Evolutionary conservation across 805 yeast species (phyloP).

Genomic region (Myxozyma monticola): DNA sequence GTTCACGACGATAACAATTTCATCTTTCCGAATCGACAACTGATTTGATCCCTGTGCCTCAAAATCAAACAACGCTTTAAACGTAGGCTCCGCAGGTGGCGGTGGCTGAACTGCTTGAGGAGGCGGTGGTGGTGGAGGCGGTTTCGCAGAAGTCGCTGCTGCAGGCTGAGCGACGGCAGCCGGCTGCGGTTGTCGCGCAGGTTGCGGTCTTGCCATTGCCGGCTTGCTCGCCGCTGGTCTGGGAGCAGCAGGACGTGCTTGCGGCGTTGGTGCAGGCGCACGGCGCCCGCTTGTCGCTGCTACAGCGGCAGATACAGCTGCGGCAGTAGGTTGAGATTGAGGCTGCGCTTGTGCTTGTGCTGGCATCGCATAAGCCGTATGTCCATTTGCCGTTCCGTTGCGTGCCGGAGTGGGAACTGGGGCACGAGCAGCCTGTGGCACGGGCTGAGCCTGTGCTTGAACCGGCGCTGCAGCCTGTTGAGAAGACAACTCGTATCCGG

Average conservation of each 20-base stretch:
- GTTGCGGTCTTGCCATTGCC: conserved; percentile 19
- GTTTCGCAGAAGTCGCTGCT: conserved; percentile 13
- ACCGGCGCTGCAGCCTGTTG: conserved; percentile 23
- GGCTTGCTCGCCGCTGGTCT: conserved; percentile 11
- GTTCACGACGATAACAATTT: conserved; percentile 67
- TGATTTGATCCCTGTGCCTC: conserved; percentile 85
- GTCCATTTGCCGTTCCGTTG: conserved; percentile 13
- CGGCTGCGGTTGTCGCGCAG: conserved; percentile 10
- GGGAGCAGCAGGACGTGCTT: conserved; percentile 13
- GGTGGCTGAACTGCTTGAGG: conserved; percentile 79
- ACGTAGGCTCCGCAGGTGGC: conserved; percentile 71
- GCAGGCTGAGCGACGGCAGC: conserved; percentile 3
- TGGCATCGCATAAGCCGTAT: neutral
- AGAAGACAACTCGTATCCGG: conserved; percentile 29
- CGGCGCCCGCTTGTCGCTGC: conserved; percentile 37
- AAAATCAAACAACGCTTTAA: conserved; percentile 82
- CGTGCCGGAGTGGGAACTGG: conserved; percentile 26
- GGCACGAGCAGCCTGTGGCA: conserved; percentile 1
- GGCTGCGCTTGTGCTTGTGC: conserved; percentile 3
- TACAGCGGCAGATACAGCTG: conserved; percentile 32
- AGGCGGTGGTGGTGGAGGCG: conserved; percentile 50
- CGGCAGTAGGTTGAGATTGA: conserved; percentile 18
- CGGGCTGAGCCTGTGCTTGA: conserved; percentile 13
- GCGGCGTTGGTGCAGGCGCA: conserved; percentile 19
- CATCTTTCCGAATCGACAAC: conserved; percentile 74